These are phyloP conservation scores for Macrophomina phaseolina DNA, from an alignment of 2,329 filamentous ascomycete genomes.

Conservation along the genomic window DNA sequence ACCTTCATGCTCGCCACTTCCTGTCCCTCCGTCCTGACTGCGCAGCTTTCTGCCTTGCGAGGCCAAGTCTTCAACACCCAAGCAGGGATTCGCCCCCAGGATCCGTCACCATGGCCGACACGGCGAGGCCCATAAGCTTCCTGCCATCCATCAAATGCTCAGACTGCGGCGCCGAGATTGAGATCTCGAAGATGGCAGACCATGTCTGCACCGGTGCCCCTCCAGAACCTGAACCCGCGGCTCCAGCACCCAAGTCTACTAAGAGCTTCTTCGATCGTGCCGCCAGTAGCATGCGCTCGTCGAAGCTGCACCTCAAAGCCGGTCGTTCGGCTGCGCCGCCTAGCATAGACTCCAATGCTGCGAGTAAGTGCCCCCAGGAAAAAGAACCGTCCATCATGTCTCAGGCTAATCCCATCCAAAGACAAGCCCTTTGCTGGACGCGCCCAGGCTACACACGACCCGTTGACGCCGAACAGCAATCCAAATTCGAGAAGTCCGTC, in stretches of 20 bases:
- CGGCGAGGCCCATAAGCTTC: constrained; percentile 39
- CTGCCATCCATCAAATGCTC: constrained; percentile 48
- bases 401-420: constrained; percentile 28
- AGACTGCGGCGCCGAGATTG: constrained; percentile 64
- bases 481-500: constrained; percentile 35
- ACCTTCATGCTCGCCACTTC: constrained; percentile 17
- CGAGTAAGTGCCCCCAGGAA: constrained; percentile 56
- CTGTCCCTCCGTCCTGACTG: constrained; percentile 1
- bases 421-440: constrained; percentile 41
- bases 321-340: constrained; percentile 57
- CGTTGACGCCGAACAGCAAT: constrained; percentile 36
- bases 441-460: constrained; percentile 31
- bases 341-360: constrained; percentile 62
- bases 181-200: constrained; percentile 85
- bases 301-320: constrained; percentile 43
- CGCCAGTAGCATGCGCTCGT: constrained; percentile 35
- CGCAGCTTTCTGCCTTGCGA: neutral
- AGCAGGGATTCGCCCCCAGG: constrained; percentile 6
- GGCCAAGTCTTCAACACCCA: neutral
- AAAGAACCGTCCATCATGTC: neutral
- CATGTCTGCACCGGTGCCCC: constrained; percentile 66
- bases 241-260: constrained; percentile 30
- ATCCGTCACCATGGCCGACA: constrained; percentile 27
- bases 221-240: neutral
- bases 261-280: constrained; percentile 40